These are phyloP conservation scores for Agrocybe praecox DNA, from an alignment of 768 basidiomycete genomes.

Conservation along the genomic window DNA sequence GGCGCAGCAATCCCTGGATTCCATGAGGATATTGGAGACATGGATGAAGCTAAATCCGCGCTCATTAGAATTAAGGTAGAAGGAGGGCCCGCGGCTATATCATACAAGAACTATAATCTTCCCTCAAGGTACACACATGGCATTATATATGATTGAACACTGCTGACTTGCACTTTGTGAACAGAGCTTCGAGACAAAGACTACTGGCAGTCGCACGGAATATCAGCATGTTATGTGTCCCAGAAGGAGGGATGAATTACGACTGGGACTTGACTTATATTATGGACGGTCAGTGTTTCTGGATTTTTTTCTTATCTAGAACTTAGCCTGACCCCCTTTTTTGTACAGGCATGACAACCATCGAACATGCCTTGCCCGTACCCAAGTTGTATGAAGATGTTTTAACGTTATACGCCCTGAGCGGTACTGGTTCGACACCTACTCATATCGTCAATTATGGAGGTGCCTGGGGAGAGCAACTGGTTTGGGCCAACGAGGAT, in stretches of 20 bases:
- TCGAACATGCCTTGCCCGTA: constrained; percentile 72
- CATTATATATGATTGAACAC: not conserved
- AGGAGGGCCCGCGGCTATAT: constrained; percentile 69
- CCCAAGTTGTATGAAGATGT: constrained; percentile 70
- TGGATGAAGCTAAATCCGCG: constrained; percentile 65
- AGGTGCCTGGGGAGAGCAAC: constrained; percentile 68
- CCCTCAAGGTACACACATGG: constrained; percentile 53
- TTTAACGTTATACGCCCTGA: constrained; percentile 58
- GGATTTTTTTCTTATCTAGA: not conserved
- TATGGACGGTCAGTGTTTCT: constrained; percentile 57
- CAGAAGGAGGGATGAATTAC: constrained; percentile 79
- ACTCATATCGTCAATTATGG: constrained; percentile 82
- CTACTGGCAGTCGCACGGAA: constrained; percentile 62
- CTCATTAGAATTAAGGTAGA: constrained; percentile 71
- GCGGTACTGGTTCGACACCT: constrained; percentile 74
- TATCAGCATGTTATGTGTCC: constrained; percentile 70
- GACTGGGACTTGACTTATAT: constrained; percentile 84
- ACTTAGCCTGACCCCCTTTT: not conserved
- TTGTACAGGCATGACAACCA: constrained; percentile 72
- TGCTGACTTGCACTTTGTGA: not conserved
- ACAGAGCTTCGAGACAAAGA: constrained; percentile 67
- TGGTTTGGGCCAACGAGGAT: constrained; percentile 67
- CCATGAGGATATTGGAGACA: constrained; percentile 66
- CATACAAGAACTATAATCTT: constrained; percentile 79
- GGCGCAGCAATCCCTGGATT: constrained; percentile 45